A percentile compares a stretch with the other conserved stretches of the same genome.
phyloP scores from a whole-genome alignment of 1,284 basidiomycete genomes.

The Cronartium quercuum region DNA sequence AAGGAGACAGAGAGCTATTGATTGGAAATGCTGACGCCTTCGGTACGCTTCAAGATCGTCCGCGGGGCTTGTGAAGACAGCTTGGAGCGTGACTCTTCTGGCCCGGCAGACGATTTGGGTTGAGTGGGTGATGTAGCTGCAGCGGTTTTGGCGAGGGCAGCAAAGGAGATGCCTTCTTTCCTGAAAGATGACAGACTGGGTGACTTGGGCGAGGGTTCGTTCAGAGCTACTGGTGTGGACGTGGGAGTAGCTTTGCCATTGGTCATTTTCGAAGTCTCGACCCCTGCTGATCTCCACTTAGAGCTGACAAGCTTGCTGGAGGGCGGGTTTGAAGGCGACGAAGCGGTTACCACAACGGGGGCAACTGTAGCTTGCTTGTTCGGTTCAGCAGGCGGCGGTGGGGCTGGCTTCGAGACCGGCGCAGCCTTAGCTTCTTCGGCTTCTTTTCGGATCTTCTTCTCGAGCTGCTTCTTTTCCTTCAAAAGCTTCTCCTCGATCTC shows the following conservation, averaged over 20 bases:
- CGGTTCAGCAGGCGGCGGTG: neutral
- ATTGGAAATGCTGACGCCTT: constrained; percentile 20
- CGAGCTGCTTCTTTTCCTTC: constrained; percentile 14
- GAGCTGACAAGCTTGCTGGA: neutral
- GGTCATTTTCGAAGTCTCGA: neutral
- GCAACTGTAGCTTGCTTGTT: neutral
- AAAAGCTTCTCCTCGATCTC: constrained; percentile 29
- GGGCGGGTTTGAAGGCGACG: neutral
- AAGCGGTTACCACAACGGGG: neutral
- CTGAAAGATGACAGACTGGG: constrained; percentile 27
- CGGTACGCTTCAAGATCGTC: constrained; percentile 24
- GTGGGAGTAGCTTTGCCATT: constrained; percentile 12
- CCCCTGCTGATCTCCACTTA: constrained; percentile 15
- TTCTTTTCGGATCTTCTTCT: constrained; percentile 31
- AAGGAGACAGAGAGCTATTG: no score
- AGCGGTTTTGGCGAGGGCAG: constrained; percentile 31
- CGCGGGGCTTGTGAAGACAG: constrained; percentile 1
- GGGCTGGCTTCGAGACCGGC: neutral
- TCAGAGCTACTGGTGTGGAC: neutral
- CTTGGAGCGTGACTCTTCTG: constrained; percentile 4
- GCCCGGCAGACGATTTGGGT: neutral
- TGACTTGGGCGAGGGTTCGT: constrained; percentile 12
- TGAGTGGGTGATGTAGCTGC: neutral
- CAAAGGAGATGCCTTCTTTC: constrained; percentile 37
- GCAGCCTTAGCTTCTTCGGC: constrained; percentile 4